phyloP scores from a whole-genome alignment of 441 rosid species.

The Adansonia rubrostipa region DNA sequence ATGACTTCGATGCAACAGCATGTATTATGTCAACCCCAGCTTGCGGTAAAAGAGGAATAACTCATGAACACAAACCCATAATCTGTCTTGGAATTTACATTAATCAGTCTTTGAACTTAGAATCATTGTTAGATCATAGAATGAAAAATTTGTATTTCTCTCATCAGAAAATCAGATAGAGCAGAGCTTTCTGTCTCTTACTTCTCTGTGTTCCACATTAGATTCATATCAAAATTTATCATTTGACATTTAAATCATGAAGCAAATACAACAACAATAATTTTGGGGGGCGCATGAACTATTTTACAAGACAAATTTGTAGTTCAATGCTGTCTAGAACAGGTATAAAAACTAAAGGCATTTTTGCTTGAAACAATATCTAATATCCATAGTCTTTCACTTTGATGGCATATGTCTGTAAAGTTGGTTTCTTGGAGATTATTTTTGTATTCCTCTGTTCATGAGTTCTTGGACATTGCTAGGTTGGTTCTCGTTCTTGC shows the following conservation, averaged over 20 bases:
- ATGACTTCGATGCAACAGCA: background rate
- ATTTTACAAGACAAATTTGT: background rate
- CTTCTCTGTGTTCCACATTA: background rate
- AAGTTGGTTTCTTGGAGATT: background rate
- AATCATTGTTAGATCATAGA: background rate
- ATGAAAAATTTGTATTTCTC: background rate
- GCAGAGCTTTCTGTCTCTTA: background rate
- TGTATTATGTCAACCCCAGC: background rate
- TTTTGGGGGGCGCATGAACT: background rate
- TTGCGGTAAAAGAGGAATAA: background rate
- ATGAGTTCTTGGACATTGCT: background rate
- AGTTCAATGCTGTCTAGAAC: background rate
- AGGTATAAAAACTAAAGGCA: background rate
- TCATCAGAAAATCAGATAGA: background rate
- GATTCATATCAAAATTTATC: background rate
- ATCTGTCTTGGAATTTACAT: background rate
- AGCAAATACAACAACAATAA: background rate
- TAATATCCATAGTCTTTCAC: background rate
- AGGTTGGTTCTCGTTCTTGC: conserved; percentile 8
- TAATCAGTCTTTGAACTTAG: background rate
- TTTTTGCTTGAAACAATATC: background rate
- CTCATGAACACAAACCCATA: background rate
- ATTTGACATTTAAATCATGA: background rate
- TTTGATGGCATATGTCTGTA: background rate
- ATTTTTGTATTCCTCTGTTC: background rate